Base-by-base conservation (phyloP, 139 green algal genomes). In the Axilococcus clingmanii region DNA sequence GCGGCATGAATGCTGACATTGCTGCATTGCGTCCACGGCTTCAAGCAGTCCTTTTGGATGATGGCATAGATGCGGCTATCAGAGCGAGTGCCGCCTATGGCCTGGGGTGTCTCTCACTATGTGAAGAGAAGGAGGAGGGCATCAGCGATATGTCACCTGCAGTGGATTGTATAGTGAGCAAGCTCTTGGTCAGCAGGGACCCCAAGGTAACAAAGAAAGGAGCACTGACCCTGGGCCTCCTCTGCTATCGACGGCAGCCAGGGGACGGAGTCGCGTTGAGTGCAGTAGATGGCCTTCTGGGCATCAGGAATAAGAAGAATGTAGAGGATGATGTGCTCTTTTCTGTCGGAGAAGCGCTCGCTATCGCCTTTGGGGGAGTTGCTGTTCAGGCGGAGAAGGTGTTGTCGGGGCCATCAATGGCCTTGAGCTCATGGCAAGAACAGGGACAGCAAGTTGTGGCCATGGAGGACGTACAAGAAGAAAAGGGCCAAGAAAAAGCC, bases 291-390 rank as follows among this genome's bases (percentile, higher is more conserved):
- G 64, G 27, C 1, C 40, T 89, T 38, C 50, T 92, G n/a, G 55
- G 12, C 2, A 42, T 68, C 19, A 35, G 40, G 15, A 44, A 11
- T 46, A 72, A 54, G 62, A 85, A 88, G 52, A 43, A 47, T 0
- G n/a, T n/a, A n/a, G n/a, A n/a, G n/a, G 81, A 94, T 55, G 77
- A 84, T 32, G 33, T 89, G 12, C 68, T 79, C 32, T 86, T 90
- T 42, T 70, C 78, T 38, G 77, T 75, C 1, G 87, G 85, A 2
- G 87, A 96, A 54, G 74, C 84, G 6, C 63, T 96, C 4, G 66
- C 71, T 20, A 82, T 84, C 24, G 71, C 67, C 11, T 92, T 87
- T 69, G 86, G 80, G 46, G 75, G 68, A 7, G 56, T 87, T 4
- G 38, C 58, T 5, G 55, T 83, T 11, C 46, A 44, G 2, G 30